A percentile compares a stretch with the other conserved stretches of the same genome.
phyloP scores from a whole-genome alignment of 2,329 filamentous ascomycete genomes.

The Claviceps spartinae region DNA sequence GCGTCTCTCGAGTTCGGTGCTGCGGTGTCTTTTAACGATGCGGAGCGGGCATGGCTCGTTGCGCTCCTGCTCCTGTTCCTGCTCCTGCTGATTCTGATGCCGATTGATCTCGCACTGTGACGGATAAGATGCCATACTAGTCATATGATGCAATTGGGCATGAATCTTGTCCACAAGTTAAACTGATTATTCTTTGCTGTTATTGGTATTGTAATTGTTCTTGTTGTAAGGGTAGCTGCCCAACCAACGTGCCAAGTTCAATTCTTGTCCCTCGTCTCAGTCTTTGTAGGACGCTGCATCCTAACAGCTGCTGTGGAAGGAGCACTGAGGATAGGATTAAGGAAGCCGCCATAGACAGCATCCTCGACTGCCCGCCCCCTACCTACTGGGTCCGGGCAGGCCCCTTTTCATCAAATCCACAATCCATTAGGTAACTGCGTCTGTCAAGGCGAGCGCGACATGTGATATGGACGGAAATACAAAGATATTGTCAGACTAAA shows the following conservation, averaged over 20 bases:
- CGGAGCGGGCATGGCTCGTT: constrained; percentile 33
- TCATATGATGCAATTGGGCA: constrained; percentile 1
- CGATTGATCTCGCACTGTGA: neutral
- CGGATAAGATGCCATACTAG: constrained; percentile 22
- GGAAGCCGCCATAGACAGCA: neutral
- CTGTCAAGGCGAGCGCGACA: neutral
- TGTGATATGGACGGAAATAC: neutral
- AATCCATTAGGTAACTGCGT: neutral
- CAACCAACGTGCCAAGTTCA: neutral
- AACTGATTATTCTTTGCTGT: neutral
- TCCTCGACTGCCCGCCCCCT: neutral
- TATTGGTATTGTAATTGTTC: neutral
- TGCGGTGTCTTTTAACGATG: constrained; percentile 29
- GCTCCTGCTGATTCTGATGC: neutral
- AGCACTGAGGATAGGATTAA: neutral
- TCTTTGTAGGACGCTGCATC: neutral
- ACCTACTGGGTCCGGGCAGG: neutral
- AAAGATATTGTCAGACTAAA: neutral
- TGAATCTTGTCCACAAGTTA: neutral
- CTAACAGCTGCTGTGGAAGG: constrained; percentile 1
- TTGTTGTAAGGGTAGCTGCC: neutral
- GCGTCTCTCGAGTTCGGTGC: neutral
- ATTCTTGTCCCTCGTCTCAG: neutral
- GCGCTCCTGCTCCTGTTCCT: neutral
- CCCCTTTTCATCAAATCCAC: neutral